Percentiles rank a stretch among this genome's conserved stretches.
phyloP scores from a whole-genome alignment of 2,329 filamentous ascomycete genomes.

The Sporothrix variecibatus region DNA sequence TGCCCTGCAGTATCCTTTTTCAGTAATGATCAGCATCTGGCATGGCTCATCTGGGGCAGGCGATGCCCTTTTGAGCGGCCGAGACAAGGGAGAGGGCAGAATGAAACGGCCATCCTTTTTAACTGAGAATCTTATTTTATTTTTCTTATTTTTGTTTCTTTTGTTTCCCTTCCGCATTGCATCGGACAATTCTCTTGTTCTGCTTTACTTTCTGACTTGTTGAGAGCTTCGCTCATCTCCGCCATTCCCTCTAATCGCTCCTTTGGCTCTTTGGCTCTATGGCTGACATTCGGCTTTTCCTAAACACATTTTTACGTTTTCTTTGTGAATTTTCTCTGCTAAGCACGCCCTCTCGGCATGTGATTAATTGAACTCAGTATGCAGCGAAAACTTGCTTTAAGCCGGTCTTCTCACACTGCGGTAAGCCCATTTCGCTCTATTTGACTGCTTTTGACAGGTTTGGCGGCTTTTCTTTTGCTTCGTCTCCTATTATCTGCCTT shows the following conservation, averaged over 20 bases:
- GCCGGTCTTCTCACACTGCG: neutral
- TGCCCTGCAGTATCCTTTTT: neutral
- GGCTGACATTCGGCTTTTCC: neutral
- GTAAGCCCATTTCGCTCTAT: neutral
- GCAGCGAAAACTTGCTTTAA: neutral
- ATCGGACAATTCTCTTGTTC: neutral
- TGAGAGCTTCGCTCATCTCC: neutral
- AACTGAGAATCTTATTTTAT: neutral
- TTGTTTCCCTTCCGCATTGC: neutral
- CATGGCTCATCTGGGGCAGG: too few species aligned
- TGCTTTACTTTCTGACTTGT: neutral
- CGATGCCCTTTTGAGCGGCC: neutral
- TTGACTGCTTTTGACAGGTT: neutral
- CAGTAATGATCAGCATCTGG: neutral
- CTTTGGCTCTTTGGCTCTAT: neutral
- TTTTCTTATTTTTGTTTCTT: neutral
- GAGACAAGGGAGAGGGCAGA: neutral
- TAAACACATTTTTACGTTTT: neutral
- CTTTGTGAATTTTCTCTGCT: neutral
- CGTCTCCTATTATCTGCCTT: neutral
- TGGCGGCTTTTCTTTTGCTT: neutral
- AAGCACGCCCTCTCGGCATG: neutral
- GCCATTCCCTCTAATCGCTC: neutral
- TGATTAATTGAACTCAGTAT: neutral
- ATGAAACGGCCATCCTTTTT: neutral